Base-by-base conservation (phyloP, 306 rosid genomes). In the Comarum palustre region DNA sequence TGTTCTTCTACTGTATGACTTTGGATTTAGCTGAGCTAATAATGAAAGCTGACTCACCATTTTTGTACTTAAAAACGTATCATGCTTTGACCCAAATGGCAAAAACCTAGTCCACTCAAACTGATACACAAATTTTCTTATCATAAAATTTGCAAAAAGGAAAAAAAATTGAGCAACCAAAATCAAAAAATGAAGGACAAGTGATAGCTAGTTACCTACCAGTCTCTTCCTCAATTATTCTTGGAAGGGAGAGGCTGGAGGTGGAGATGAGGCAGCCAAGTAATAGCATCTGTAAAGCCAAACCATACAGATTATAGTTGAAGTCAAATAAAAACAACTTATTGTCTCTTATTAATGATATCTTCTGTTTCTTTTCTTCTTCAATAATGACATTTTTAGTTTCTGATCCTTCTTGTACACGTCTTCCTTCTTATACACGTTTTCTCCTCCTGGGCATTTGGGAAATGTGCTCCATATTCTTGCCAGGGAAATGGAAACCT, bases 211-310 rank as follows among this genome's bases (percentile, higher is more conserved):
- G 31, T 29, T 39, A 71, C 66, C 67, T 25, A 57, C 54, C 31
- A 54, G 67, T 41, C 55, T 10, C 15, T 19, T 39, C 41, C 75
- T 55, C 48, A 55, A 57, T 39, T 57, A 41, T 72, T 25, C 67
- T 71, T 55, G 75, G 75, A 72, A 11, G 19, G 20, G 55, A 58
- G n/a, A 8, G 25, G 24, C 5, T 60, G 5, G 65, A 8, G 74
- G 74, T 54, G 52, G 75, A 43, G 61, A 39, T 54, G 25, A 13
- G 50, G 15, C 16, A 34, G 74, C 39, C 65, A 7, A 8, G 10
- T 16, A 52, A 51, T 20, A 70, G 22, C 38, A 14, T 52, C 48
- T 70, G 74, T 20, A 52, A 70, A 69, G 64, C 63, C 50, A 52
- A 36, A 59, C 50, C 47, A 20, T 59, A 52, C 39, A 55, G 38